Percentiles rank a stretch among this genome's conserved stretches.
Evolutionary conservation across 202 grass and related monocot genomes (phyloP).

Genomic region (Panicum hallii): DNA sequence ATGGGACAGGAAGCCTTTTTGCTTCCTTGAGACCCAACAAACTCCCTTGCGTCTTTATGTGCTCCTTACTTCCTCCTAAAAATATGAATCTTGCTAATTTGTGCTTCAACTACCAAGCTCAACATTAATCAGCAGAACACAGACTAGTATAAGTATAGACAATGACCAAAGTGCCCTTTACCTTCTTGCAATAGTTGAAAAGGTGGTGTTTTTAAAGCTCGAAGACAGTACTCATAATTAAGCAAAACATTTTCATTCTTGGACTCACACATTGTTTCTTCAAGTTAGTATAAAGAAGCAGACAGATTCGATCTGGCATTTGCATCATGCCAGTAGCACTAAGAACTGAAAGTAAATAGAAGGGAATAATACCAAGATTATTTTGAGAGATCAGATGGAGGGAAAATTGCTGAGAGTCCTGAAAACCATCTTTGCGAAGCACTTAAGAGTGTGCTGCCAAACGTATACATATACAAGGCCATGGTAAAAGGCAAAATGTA

Average conservation of each 20-base stretch:
- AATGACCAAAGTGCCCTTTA: slow-evolving; percentile 40
- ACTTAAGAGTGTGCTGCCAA: neutral
- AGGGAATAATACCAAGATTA: slow-evolving; percentile 39
- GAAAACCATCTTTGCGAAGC: slow-evolving; percentile 28
- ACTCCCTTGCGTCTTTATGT: slow-evolving; percentile 52
- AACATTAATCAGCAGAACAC: slow-evolving; percentile 47
- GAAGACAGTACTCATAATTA: slow-evolving; percentile 7
- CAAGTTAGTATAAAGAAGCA: neutral
- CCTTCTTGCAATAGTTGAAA: slow-evolving; percentile 12
- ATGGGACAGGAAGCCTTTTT: slow-evolving; percentile 64
- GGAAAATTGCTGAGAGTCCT: slow-evolving; percentile 29
- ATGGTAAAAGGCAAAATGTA: slow-evolving; percentile 30
- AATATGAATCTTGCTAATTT: slow-evolving; percentile 43
- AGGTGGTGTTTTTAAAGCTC: neutral
- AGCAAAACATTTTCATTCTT: neutral
- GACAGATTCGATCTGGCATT: slow-evolving; percentile 18
- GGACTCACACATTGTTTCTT: neutral
- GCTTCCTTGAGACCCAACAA: slow-evolving; percentile 60
- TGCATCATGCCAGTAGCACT: slow-evolving; percentile 17
- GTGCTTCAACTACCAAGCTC: slow-evolving; percentile 59
- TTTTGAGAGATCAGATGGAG: slow-evolving; percentile 18
- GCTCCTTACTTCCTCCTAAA: slow-evolving; percentile 30
- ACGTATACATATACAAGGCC: slow-evolving; percentile 4
- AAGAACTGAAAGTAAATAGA: slow-evolving; percentile 28
- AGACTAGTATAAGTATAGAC: slow-evolving; percentile 22